Conservation (phyloP, 2,329 filamentous ascomycete species). For the Cladosporium halotolerans region DNA sequence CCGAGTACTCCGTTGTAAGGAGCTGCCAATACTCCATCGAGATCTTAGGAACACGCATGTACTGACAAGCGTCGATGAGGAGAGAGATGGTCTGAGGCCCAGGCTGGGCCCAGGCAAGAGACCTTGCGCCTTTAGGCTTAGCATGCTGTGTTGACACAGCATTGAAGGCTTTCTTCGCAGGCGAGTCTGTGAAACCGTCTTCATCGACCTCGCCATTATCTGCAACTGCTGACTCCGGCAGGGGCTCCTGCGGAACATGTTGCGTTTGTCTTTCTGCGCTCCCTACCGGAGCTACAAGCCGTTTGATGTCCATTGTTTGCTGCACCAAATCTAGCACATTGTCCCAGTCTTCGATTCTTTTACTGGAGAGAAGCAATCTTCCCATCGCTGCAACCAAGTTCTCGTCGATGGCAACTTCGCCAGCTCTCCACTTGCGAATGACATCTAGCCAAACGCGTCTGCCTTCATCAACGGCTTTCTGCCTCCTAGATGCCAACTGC, state of each 20-base stretch:
- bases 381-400: constrained; percentile 76
- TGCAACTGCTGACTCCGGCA: constrained; percentile 1
- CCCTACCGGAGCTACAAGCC: constrained; percentile 39
- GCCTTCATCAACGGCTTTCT: constrained; percentile 56
- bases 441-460: constrained; percentile 77
- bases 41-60: constrained; percentile 54
- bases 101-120: constrained; percentile 40
- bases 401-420: constrained; percentile 68
- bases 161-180: constrained; percentile 26
- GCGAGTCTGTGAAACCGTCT: constrained; percentile 22
- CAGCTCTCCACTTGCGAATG: constrained; percentile 66
- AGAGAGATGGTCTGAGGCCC: constrained; percentile 60
- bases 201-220: constrained; percentile 13
- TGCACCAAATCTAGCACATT: constrained; percentile 70
- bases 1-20: constrained; percentile 54
- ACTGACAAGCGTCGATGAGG: constrained; percentile 58
- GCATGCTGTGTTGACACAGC: constrained; percentile 14
- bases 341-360: constrained; percentile 55
- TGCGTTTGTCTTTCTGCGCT: constrained; percentile 20
- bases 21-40: constrained; percentile 73
- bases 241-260: constrained; percentile 22
- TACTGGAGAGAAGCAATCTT: constrained; percentile 62
- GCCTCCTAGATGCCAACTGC: constrained; percentile 28
- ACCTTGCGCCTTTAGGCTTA: constrained; percentile 8
- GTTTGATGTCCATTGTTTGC: constrained; percentile 72